Percentiles rank a stretch among this genome's conserved stretches.
Conservation (phyloP, 2,329 filamentous ascomycete genomes). For the Fusarium sambucinum region DNA sequence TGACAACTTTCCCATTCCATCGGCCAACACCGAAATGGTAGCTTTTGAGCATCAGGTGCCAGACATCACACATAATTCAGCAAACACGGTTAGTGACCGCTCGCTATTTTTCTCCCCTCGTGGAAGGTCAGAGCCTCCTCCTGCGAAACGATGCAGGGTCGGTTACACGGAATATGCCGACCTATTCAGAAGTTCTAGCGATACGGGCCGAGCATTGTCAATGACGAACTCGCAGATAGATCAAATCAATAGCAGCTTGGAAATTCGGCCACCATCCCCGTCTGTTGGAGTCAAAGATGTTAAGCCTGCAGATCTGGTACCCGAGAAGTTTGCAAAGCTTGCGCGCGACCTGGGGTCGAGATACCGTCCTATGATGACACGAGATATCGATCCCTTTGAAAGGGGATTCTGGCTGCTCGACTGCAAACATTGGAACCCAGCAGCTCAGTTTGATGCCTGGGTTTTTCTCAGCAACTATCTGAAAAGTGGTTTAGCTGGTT, state of each 20-base stretch:
- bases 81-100: constrained; percentile 44
- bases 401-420: constrained; percentile 82
- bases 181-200: constrained; percentile 50
- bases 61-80: constrained; percentile 53
- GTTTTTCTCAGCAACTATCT: constrained; percentile 71
- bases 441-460: constrained; percentile 69
- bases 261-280: constrained; percentile 68
- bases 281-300: constrained; percentile 62
- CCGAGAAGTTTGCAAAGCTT: constrained; percentile 63
- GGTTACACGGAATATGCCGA: constrained; percentile 27
- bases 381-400: constrained; percentile 67
- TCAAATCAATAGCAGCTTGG: constrained; percentile 53
- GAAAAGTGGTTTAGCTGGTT: constrained; percentile 69
- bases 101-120: constrained; percentile 37
- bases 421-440: constrained; percentile 64
- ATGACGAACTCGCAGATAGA: constrained; percentile 26
- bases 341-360: constrained; percentile 64
- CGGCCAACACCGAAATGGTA: constrained; percentile 14
- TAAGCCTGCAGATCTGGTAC: constrained; percentile 64
- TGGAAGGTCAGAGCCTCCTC: constrained; percentile 51
- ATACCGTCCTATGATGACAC: constrained; percentile 61
- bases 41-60: constrained; percentile 26
- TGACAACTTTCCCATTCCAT: background rate
- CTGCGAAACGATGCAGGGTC: constrained; percentile 47
- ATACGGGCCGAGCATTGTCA: constrained; percentile 42